Percentiles rank a stretch among this genome's conserved stretches.
phyloP scores from a whole-genome alignment of 208 protist species.

The Tritrichomonas musculus region DNA sequence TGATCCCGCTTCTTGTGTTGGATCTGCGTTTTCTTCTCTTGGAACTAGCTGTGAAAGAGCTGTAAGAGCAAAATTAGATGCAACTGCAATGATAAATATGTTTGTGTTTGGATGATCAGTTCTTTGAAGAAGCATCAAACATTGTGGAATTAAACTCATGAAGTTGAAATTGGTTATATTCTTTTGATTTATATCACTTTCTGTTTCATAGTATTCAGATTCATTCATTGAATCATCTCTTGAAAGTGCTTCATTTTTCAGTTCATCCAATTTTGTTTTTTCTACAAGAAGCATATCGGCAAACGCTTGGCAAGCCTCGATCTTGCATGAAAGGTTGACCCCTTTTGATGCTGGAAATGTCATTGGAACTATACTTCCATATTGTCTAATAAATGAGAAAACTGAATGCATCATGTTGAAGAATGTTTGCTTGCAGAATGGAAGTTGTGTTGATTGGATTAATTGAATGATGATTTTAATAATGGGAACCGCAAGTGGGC shows the following conservation, averaged over 20 bases:
- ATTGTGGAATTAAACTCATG: neutral
- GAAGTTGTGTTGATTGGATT: neutral
- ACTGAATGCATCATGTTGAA: neutral
- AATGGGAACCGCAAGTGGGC: neutral
- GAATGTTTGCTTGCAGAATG: neutral
- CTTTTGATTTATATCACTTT: too few species aligned
- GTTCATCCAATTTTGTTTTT: neutral
- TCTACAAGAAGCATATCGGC: neutral
- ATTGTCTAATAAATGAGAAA: neutral
- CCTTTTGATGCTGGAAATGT: neutral
- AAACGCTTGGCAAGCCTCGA: neutral
- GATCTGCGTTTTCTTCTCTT: neutral
- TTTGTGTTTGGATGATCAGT: neutral
- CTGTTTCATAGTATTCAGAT: too few species aligned
- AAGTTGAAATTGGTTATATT: too few species aligned
- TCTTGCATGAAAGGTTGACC: neutral
- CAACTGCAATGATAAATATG: neutral
- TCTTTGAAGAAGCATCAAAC: neutral
- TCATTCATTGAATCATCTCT: too few species aligned
- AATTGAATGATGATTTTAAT: neutral
- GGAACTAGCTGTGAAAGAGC: too few species aligned
- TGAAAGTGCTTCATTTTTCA: too few species aligned
- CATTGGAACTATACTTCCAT: neutral
- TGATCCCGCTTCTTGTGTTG: neutral
- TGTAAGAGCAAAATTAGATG: neutral